Percentiles rank a stretch among this genome's conserved stretches.
Evolutionary conservation across 257 asterid species (phyloP).

Genomic region (Solanum etuberosum): DNA sequence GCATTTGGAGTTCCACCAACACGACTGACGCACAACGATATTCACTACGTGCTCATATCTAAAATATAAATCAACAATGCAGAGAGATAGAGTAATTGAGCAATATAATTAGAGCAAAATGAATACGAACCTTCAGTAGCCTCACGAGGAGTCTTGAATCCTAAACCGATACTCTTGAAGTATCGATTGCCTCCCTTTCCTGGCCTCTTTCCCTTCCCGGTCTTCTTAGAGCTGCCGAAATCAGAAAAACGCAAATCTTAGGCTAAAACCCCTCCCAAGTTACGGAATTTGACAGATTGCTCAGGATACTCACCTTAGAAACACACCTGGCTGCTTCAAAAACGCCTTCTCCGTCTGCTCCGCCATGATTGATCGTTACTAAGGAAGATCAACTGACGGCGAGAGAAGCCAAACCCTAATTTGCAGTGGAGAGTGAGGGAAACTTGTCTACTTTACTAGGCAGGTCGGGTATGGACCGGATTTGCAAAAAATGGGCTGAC

Average conservation of each 20-base stretch:
- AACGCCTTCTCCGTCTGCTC: conserved; percentile 9
- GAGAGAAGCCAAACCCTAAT: background rate
- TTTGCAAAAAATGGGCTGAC: background rate
- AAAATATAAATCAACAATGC: background rate
- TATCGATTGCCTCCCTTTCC: conserved; percentile 38
- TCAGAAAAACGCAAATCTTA: background rate
- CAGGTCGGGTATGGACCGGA: background rate
- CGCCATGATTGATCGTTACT: background rate
- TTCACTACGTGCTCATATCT: background rate
- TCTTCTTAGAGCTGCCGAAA: conserved; percentile 28
- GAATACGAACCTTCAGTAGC: conserved; percentile 23
- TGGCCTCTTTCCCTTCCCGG: conserved; percentile 38
- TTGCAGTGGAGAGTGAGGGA: background rate
- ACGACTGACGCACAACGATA: background rate
- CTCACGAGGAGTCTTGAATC: conserved; percentile 35
- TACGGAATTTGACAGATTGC: background rate
- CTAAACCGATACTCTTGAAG: conserved; percentile 34
- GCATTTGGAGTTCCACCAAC: background rate
- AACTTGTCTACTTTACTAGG: background rate
- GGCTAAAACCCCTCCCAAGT: background rate
- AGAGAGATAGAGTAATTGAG: background rate
- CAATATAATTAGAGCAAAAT: background rate
- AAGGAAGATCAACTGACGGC: background rate
- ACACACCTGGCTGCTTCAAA: conserved; percentile 11
- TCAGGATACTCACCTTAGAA: background rate